A percentile compares a stretch with the other conserved stretches of the same genome.
Evolutionary conservation across 2,329 filamentous ascomycete genomes (phyloP).

Genomic region (Capronia americana): DNA sequence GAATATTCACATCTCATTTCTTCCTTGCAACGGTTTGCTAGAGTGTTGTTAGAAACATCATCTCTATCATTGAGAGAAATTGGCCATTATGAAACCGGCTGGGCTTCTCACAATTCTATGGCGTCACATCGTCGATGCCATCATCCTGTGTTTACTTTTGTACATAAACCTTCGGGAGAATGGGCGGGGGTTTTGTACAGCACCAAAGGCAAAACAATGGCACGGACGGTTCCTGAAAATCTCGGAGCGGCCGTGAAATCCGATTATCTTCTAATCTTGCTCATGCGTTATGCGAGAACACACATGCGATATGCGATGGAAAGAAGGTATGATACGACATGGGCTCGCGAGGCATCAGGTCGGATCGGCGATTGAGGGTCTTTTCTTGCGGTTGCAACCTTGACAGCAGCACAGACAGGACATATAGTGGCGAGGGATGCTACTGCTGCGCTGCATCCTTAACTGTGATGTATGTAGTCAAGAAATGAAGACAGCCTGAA

Average conservation of each 20-base stretch:
- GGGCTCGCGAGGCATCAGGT: neutral
- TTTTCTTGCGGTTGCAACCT: neutral
- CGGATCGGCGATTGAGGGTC: neutral
- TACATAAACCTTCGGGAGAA: conserved; percentile 32
- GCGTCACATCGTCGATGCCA: conserved; percentile 11
- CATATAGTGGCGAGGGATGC: neutral
- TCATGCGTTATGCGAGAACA: conserved; percentile 33
- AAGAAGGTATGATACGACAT: conserved; percentile 13
- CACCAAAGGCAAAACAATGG: conserved; percentile 31
- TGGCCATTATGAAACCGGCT: conserved; percentile 31
- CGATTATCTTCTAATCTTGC: conserved; percentile 14
- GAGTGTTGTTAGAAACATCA: conserved; percentile 10
- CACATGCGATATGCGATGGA: conserved; percentile 25
- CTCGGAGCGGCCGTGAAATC: conserved; percentile 19
- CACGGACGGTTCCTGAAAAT: conserved; percentile 19
- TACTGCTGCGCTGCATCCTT: neutral
- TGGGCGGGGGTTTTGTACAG: conserved; percentile 32
- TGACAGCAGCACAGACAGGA: neutral
- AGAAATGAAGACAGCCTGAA: neutral
- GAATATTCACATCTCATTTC: conserved; percentile 25
- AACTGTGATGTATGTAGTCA: conserved; percentile 1
- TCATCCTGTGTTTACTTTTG: conserved; percentile 25
- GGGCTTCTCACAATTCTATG: conserved; percentile 15
- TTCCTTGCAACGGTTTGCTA: conserved; percentile 3
- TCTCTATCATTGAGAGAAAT: conserved; percentile 5